Evolutionary conservation across 2,329 filamentous ascomycete genomes (phyloP).

Genomic region (Pseudogymnoascus sp.): DNA sequence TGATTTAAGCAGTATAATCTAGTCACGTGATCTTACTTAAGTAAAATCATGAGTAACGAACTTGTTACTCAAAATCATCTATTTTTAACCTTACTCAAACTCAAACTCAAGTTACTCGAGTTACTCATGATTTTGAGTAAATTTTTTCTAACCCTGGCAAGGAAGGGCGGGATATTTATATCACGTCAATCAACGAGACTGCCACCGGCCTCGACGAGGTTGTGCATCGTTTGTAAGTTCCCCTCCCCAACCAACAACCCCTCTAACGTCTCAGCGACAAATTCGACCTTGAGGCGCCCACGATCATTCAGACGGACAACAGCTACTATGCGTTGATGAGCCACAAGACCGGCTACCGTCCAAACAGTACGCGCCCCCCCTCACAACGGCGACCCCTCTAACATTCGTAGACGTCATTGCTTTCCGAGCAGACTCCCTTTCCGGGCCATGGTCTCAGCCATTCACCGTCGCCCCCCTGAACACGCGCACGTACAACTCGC

Average conservation of each 20-base stretch:
- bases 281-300: conserved; percentile 51
- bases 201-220: conserved; percentile 43
- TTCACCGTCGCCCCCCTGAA: conserved; percentile 43
- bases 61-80: too few species aligned
- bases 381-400: not conserved
- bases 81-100: too few species aligned
- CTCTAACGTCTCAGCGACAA: conserved; percentile 32
- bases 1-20: too few species aligned
- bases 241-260: not conserved
- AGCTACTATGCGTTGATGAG: conserved; percentile 54
- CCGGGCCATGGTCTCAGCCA: conserved; percentile 45
- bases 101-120: too few species aligned
- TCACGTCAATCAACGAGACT: conserved; percentile 44
- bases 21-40: too few species aligned
- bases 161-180: conserved; percentile 48
- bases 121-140: too few species aligned
- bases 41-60: too few species aligned
- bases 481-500: conserved; percentile 44
- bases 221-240: conserved; percentile 38
- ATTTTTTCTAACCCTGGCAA: too few species aligned
- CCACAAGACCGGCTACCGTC: conserved; percentile 55
- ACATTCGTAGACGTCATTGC: conserved; percentile 39
- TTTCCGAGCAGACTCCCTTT: conserved; percentile 42
- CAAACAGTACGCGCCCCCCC: conserved; percentile 36
- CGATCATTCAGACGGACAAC: conserved; percentile 49